Evolutionary conservation across 78 protist genomes (phyloP), one percentile per base, ranked within the genome.

Genomic region (Pigoraptor vietnamica): DNA sequence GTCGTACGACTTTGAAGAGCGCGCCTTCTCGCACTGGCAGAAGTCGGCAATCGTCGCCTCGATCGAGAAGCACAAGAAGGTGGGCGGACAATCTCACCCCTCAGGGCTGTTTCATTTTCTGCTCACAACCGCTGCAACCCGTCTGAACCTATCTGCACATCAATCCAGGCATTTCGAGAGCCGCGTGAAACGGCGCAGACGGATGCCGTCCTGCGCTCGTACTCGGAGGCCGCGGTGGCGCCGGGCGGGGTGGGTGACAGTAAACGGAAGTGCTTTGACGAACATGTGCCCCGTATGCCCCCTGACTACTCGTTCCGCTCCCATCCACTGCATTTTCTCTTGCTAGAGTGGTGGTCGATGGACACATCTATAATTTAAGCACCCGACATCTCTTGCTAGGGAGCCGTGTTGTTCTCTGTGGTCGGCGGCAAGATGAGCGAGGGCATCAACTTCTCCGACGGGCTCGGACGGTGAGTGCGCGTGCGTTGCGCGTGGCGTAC

Each of bases 381-480:
- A n/a, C n/a, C n/a, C n/a, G n/a, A n/a, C n/a, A n/a, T n/a, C n/a
- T n/a, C n/a, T n/a, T n/a, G n/a, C n/a, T n/a, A 90, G 21, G 96
- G 97, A 0, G 98, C 97, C 1, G 1, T 95, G 40, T 90, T 97
- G 32, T 40, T 86, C 1, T 1, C 87, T 37, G 96, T 97, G 10
- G 95, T 96, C 21, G 97, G 97, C 81, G 98, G 98, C 25, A 97
- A 97, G 55, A 24, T 97, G 95, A 89, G 94, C 48, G 98, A 97
- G 91, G 98, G 98, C 33, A 97, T 97, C 90, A 97, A 97, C 91
- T 97, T 97, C 87, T 0, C 88, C 19, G 98, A 97, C 55, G 93
- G 89, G n/a, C 38, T 95, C 87, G 95, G 55, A 0, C 87, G 94
- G 88, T 90, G 40, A 2, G 92, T 90, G 56, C 1, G 35, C 67